These are phyloP conservation scores for Byssoonygena ceratinophila DNA, from an alignment of 2,329 filamentous ascomycete species.

Conservation along the genomic window DNA sequence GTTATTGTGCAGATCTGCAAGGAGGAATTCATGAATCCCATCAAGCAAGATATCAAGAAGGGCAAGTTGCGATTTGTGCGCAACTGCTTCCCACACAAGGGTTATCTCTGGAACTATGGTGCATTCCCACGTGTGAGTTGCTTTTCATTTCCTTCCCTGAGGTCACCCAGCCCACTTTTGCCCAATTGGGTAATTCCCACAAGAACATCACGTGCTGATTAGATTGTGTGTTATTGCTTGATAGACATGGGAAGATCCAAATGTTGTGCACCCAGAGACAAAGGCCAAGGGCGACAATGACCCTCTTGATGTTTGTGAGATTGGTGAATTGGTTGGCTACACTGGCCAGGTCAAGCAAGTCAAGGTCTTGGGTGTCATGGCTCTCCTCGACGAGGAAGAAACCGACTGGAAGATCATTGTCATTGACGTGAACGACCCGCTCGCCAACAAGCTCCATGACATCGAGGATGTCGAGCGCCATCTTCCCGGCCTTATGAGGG, in stretches of 20 bases:
- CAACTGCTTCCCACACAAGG: constrained; percentile 99
- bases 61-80: constrained; percentile 98
- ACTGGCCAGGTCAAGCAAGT: constrained; percentile 97
- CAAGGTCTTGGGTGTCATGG: constrained; percentile 99
- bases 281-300: constrained; percentile 99
- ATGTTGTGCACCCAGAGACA: constrained; percentile 90
- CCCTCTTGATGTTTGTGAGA: constrained; percentile 98
- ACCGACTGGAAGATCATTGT: constrained; percentile 99
- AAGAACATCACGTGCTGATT: constrained; percentile 10
- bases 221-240: constrained; percentile 9
- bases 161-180: constrained; percentile 10
- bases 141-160: constrained; percentile 7
- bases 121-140: constrained; percentile 83
- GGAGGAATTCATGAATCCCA: constrained; percentile 95
- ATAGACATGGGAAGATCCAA: constrained; percentile 98
- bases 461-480: constrained; percentile 98
- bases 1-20: constrained; percentile 69
- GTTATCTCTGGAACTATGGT: constrained; percentile 99
- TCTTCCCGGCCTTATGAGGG: constrained; percentile 88
- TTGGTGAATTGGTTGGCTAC: constrained; percentile 95
- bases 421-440: constrained; percentile 94
- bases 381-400: constrained; percentile 97
- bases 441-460: constrained; percentile 93
- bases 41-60: constrained; percentile 99
- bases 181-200: neutral